Base-by-base conservation (phyloP, 2,329 filamentous ascomycete genomes). In the Zymoseptoria passerinii region DNA sequence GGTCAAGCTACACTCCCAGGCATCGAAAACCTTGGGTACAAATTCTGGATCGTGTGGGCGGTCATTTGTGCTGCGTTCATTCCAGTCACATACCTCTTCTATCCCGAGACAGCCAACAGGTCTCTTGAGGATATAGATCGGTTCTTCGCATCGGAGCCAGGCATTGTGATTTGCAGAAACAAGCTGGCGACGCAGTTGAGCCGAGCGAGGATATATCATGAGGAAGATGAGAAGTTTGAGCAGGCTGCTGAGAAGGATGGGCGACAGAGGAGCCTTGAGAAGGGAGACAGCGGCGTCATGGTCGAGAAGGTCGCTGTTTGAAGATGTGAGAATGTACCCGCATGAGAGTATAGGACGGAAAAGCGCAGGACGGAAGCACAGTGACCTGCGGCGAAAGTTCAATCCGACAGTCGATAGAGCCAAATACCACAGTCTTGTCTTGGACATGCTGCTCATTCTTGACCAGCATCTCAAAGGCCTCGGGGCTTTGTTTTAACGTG, bases 1-100 rank as follows among this genome's bases (percentile, higher is more conserved):
- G 66, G 68, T 8, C 65, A 69, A 58, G 65, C 66, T 44, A 67
- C 71, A 28, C 62, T 68, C 6, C 62, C 65, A 3, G 68, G 63
- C 1, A 70, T 73, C 18, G 68, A 75, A 20, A 78, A 75, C 20
- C 70, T 82, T 0, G 72, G 76, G 4, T 83, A 79, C 74, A 76
- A 75, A 56, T 83, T 79, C 55, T 83, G 78, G 71, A 75, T 83
- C 35, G 75, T 83, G 62, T 84, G 80, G 69, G 78, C 79, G 1
- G 74, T 76, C n/a, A 76, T 81, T 65, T 82, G 81, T 70, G 78
- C 76, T 44, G 71, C 73, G 18, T 81, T 82, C 58, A 65, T 82
- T 50, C 80, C 80, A 1, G 74, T 79, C 48, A 76, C 79, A 4
- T 81, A 77, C 65, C 72, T 78, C 58, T 73, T 82, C 50, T 80